Percentiles rank a stretch among this genome's conserved stretches.
Evolutionary conservation across 345 rosid species (phyloP).

Genomic region (Eucalyptus cloeziana): DNA sequence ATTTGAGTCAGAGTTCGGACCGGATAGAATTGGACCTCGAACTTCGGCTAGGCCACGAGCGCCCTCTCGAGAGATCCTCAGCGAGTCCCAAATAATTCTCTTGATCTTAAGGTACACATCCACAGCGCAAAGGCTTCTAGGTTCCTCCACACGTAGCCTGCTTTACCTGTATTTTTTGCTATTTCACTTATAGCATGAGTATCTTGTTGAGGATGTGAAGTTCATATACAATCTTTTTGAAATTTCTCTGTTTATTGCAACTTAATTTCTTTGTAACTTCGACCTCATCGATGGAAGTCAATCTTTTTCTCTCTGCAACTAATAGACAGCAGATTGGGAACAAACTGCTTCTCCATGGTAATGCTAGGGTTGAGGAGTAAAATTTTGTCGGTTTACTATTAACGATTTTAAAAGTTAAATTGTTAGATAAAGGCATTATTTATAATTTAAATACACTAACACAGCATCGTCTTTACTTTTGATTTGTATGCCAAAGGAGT

Average conservation of each 20-base stretch:
- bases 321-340: background rate
- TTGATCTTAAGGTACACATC: background rate
- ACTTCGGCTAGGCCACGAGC: conserved; percentile 54
- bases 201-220: background rate
- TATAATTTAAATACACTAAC: background rate
- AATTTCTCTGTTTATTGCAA: background rate
- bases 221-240: background rate
- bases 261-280: background rate
- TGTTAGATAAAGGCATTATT: background rate
- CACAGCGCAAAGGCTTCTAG: background rate
- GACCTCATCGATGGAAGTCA: background rate
- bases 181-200: background rate
- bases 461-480: background rate
- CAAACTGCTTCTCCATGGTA: background rate
- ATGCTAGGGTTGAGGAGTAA: background rate
- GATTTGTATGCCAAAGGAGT: background rate
- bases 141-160: background rate
- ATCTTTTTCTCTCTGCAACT: background rate
- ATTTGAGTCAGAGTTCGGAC: background rate
- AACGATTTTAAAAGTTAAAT: background rate
- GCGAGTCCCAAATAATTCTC: background rate
- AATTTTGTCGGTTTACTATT: background rate
- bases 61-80: background rate
- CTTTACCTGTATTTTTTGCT: background rate
- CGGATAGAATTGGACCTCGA: conserved; percentile 45